A percentile compares a stretch with the other conserved stretches of the same genome.
Conservation (phyloP, 192 early-diverging fungal species). For the Kappamyces sp. region DNA sequence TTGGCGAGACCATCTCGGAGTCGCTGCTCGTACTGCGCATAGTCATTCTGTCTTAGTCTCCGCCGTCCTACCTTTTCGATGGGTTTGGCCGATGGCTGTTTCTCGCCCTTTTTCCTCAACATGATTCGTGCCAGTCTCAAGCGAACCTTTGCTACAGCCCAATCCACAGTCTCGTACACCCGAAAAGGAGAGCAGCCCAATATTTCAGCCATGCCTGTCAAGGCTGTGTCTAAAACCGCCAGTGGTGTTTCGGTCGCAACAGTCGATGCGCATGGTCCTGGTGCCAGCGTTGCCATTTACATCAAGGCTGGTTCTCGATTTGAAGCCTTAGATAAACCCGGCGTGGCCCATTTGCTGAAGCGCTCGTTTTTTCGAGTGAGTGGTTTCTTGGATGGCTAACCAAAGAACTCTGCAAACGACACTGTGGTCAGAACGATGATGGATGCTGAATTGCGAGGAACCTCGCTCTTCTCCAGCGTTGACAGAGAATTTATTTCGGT, state of each 20-base stretch:
- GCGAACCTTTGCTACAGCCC: constrained; percentile 11
- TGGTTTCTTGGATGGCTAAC: neutral
- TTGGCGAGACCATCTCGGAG: neutral
- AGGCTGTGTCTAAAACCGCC: constrained; percentile 24
- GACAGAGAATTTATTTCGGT: constrained; percentile 78
- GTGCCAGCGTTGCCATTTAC: constrained; percentile 75
- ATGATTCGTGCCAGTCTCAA: too few relatives aligned
- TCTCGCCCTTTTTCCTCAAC: too few relatives aligned
- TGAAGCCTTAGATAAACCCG: constrained; percentile 68
- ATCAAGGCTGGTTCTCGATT: constrained; percentile 80
- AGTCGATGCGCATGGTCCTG: constrained; percentile 61
- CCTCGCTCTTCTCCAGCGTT: constrained; percentile 70
- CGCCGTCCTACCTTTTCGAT: too few relatives aligned
- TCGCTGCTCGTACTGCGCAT: too few relatives aligned
- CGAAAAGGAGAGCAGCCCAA: constrained; percentile 40
- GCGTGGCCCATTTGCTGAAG: constrained; percentile 88
- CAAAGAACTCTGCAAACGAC: constrained; percentile 71
- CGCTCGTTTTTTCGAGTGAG: constrained; percentile 80
- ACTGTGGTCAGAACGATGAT: constrained; percentile 80
- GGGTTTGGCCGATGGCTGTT: too few relatives aligned
- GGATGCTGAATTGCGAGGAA: constrained; percentile 88
- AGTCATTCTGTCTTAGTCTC: too few relatives aligned
- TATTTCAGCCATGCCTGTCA: constrained; percentile 27
- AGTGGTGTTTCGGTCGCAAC: constrained; percentile 52
- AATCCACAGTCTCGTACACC: constrained; percentile 28